Percentiles rank a stretch among this genome's conserved stretches.
Conservation (phyloP, 1,139 yeast genomes). For the Groenewaldozyma sp. region DNA sequence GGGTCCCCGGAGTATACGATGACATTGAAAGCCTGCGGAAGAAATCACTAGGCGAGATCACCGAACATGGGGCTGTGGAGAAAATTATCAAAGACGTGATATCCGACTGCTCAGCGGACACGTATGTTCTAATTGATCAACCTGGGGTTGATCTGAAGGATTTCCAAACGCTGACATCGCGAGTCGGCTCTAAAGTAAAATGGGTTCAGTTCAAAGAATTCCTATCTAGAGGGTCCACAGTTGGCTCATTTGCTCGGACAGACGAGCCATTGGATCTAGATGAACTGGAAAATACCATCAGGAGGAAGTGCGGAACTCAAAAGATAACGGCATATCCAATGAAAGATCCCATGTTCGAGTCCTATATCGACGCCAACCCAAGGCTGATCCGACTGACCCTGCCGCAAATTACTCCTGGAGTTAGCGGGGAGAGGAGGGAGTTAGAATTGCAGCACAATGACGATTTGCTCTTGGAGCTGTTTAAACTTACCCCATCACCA, state of each 20-base stretch:
- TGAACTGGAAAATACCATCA: slow-evolving; percentile 30
- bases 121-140: slow-evolving; percentile 55
- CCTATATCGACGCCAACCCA: slow-evolving; percentile 50
- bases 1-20: slow-evolving; percentile 31
- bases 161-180: slow-evolving; percentile 34
- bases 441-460: slow-evolving; percentile 39
- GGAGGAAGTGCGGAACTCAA: slow-evolving; percentile 23
- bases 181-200: slow-evolving; percentile 21
- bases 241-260: slow-evolving; percentile 52
- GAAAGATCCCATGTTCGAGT: slow-evolving; percentile 28
- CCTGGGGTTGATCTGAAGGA: slow-evolving; percentile 63
- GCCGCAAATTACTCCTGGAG: slow-evolving; percentile 39
- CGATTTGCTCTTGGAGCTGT: slow-evolving; percentile 32
- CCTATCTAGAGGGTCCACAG: slow-evolving; percentile 51
- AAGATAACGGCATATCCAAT: slow-evolving; percentile 29
- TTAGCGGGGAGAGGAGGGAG: slow-evolving; percentile 24
- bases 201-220: slow-evolving; percentile 51
- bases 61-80: slow-evolving; percentile 32
- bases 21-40: slow-evolving; percentile 16
- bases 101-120: slow-evolving; percentile 60
- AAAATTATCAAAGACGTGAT: slow-evolving; percentile 41
- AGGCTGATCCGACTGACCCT: slow-evolving; percentile 52
- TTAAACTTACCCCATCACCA: slow-evolving; percentile 25
- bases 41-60: slow-evolving; percentile 23
- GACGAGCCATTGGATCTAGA: slow-evolving; percentile 39